Base-by-base conservation (phyloP, 2,329 filamentous ascomycete species). In the Neocucurbitaria cava region DNA sequence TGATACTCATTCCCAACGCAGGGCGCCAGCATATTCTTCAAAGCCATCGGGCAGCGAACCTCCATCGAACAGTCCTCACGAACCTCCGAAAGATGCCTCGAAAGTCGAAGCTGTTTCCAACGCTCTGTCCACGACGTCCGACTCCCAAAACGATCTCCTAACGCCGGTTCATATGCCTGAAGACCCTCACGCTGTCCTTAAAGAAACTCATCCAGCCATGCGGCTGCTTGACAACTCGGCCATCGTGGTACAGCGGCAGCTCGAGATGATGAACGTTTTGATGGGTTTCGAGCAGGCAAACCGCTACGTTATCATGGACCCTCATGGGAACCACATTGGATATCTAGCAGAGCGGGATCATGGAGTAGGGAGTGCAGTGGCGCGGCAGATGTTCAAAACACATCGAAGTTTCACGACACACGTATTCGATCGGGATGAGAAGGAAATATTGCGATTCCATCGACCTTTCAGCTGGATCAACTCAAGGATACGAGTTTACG, bases 271-370 rank as follows among this genome's bases (percentile, higher is more conserved):
- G 83, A 88, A 88, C 70, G 78, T 88, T 9, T 79, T 89, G 65
- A 75, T 87, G 70, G 86, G 86, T 1, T 88, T 88, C 60, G 86
- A 89, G 71, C 86, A 89, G 69, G 85, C 86, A 11, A 88, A 88
- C 65, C 81, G 81, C 69, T 89, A 89, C 67, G 81, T 87, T 13
- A 87, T 89, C 44, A 83, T 88, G 79, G 84, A 88, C 73, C 85
- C 85, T 1, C 78, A 83, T 48, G 86, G 86, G 5, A 83, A 85
- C 53, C 86, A 87, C 58, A 79, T 88, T 39, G 86, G 86, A 11
- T 88, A 86, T 61, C 82, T 89, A 66, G 86, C 85, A 28, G 86
- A 89, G 71, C 81, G 83, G 64, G 86, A 88, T 42, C 83, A 83
- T 54, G 84, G 85, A 1, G 73, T 88, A 50, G 84, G 80, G 1